phyloP scores from a whole-genome alignment of 371 early-diverging fungal species.

The Zychaea mexicana region DNA sequence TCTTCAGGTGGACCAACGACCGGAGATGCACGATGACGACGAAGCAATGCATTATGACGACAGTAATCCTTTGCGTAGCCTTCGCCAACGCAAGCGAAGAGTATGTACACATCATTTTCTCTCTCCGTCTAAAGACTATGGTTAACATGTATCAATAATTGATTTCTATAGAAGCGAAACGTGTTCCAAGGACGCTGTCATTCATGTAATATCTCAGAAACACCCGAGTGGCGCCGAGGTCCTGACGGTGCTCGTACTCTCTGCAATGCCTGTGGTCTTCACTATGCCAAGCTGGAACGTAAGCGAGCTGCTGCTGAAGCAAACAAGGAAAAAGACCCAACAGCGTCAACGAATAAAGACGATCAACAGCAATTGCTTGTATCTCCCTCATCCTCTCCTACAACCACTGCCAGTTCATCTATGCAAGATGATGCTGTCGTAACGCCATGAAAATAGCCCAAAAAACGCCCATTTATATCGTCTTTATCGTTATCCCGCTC shows the following conservation, averaged over 20 bases:
- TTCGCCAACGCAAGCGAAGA: conserved; percentile 11
- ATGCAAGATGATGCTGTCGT: conserved; percentile 2
- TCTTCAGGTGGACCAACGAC: conserved; percentile 1
- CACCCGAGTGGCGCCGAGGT: conserved; percentile 75
- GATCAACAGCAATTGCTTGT: not conserved
- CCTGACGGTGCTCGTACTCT: conserved; percentile 69
- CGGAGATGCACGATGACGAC: conserved; percentile 5
- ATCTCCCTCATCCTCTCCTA: conserved; percentile 7
- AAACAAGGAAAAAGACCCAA: not conserved
- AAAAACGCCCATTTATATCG: too few species aligned
- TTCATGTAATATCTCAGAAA: conserved; percentile 64
- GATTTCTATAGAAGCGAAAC: conserved; percentile 27
- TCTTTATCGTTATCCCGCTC: not conserved
- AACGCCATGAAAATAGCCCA: not conserved
- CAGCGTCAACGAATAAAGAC: not conserved
- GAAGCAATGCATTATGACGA: conserved; percentile 2
- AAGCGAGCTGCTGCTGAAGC: conserved; percentile 25
- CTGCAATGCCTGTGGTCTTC: conserved; percentile 72
- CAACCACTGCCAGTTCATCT: not conserved
- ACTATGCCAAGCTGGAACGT: conserved; percentile 48
- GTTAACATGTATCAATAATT: not conserved
- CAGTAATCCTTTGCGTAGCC: conserved; percentile 3
- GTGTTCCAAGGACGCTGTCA: conserved; percentile 57
- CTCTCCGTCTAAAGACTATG: not conserved
- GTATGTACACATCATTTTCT: not conserved